Evolutionary conservation across 2,329 filamentous ascomycete genomes (phyloP).

Genomic region (Ceratocystis lukuohia): DNA sequence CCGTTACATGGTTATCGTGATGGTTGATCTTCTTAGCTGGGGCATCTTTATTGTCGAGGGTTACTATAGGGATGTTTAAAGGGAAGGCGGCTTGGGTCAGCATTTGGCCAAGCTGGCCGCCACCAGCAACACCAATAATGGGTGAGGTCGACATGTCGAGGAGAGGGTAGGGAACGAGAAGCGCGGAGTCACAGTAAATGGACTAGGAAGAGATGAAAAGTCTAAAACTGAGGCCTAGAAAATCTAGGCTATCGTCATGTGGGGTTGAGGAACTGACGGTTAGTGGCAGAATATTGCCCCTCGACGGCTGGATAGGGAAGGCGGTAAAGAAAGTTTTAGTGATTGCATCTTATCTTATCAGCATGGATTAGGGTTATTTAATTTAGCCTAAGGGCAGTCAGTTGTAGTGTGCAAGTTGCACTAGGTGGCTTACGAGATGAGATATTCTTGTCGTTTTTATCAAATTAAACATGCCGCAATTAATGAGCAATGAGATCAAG

Average conservation of each 20-base stretch:
- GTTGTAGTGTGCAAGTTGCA: not conserved
- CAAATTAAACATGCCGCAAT: too few species aligned
- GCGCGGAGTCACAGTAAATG: not conserved
- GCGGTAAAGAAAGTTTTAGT: conserved; percentile 14
- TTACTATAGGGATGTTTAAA: conserved; percentile 63
- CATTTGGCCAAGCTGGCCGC: conserved; percentile 82
- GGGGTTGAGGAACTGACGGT: conserved; percentile 9
- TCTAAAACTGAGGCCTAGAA: not conserved
- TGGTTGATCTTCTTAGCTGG: conserved; percentile 79
- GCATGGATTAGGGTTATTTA: not conserved
- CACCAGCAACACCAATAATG: conserved; percentile 41
- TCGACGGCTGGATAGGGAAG: not conserved
- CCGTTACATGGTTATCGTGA: conserved; percentile 60
- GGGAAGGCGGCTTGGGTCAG: conserved; percentile 68
- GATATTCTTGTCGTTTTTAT: too few species aligned
- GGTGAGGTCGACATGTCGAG: conserved; percentile 26
- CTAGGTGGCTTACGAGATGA: too few species aligned
- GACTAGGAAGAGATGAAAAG: not conserved
- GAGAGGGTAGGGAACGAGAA: not conserved
- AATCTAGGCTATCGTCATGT: conserved; percentile 19
- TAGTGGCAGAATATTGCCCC: conserved; percentile 14
- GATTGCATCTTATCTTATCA: conserved; percentile 11
- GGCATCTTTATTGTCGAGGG: conserved; percentile 62
- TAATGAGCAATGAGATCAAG: not conserved
- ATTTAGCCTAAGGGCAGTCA: not conserved